These are phyloP conservation scores for Lactarius sanguifluus DNA, from an alignment of 768 basidiomycete genomes.

Conservation along the genomic window DNA sequence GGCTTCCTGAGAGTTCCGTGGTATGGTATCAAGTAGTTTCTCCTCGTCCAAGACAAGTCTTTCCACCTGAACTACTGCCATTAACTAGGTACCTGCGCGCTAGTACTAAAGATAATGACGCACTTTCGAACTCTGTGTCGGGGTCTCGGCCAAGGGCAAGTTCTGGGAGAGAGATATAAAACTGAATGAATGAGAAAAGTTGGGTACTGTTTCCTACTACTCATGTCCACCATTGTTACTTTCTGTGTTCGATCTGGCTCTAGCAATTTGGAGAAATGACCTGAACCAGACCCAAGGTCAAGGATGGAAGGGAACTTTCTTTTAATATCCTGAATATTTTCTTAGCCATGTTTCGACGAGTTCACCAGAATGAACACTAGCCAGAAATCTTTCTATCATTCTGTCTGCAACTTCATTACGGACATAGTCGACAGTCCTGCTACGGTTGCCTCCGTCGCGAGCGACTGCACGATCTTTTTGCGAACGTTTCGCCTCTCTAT, in stretches of 20 bases:
- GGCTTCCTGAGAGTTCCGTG: slow-evolving; percentile 81
- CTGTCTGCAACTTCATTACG: slow-evolving; percentile 87
- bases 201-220: slow-evolving; percentile 48
- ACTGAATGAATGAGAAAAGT: slow-evolving; percentile 10
- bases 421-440: slow-evolving; percentile 86
- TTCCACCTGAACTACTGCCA: slow-evolving; percentile 63
- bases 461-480: slow-evolving; percentile 77
- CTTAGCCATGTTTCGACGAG: slow-evolving; percentile 18
- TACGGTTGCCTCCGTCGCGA: slow-evolving; percentile 55
- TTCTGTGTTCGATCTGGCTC: slow-evolving; percentile 66
- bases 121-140: slow-evolving; percentile 80
- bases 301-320: slow-evolving; percentile 74
- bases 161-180: slow-evolving; percentile 45
- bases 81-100: slow-evolving; percentile 15
- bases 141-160: slow-evolving; percentile 72
- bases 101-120: slow-evolving; percentile 8
- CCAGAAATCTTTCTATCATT: slow-evolving; percentile 88
- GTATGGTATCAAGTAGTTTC: slow-evolving; percentile 60
- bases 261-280: slow-evolving; percentile 85
- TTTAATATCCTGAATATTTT: slow-evolving; percentile 77
- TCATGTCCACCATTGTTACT: slow-evolving; percentile 83
- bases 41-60: slow-evolving; percentile 87
- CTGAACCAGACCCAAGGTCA: slow-evolving; percentile 89
- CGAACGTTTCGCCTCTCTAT: slow-evolving; percentile 69
- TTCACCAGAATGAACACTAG: slow-evolving; percentile 37